Conservation (phyloP, 352 stramenopile species). For the Lagenidium sp. region DNA sequence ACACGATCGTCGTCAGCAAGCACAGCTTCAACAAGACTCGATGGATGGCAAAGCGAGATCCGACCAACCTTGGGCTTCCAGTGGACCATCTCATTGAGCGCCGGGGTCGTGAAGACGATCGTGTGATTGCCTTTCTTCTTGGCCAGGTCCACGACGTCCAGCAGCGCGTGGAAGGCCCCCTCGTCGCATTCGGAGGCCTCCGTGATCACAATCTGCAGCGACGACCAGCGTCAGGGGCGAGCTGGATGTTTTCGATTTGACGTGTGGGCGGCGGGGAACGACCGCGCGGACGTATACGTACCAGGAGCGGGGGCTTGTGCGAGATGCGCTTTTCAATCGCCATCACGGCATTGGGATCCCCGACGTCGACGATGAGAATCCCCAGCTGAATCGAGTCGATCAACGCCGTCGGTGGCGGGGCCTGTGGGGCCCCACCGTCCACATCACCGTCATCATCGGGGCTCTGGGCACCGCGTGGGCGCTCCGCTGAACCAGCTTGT, state of each 20-base stretch:
- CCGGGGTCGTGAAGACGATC: conserved; percentile 31
- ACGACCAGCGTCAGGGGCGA: neutral
- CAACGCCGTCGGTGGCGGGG: no score
- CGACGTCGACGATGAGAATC: conserved; percentile 30
- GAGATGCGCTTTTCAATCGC: conserved; percentile 34
- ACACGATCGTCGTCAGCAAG: neutral
- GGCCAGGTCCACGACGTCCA: conserved; percentile 29
- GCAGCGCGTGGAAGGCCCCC: conserved; percentile 16
- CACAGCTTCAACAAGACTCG: neutral
- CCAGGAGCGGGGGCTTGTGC: conserved; percentile 16
- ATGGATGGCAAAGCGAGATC: neutral
- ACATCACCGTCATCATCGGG: no score
- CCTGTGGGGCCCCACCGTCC: no score
- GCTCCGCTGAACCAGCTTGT: no score
- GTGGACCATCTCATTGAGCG: conserved; percentile 16
- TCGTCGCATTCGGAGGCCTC: conserved; percentile 38
- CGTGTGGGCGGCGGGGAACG: no score
- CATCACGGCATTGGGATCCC: conserved; percentile 23
- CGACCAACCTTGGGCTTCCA: conserved; percentile 39
- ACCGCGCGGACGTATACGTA: no score
- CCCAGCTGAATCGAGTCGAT: no score
- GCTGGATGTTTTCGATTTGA: no score
- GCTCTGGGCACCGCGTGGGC: no score
- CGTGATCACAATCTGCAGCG: conserved; percentile 32
- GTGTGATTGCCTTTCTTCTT: conserved; percentile 28